Percentiles rank a stretch among this genome's conserved stretches.
These are phyloP conservation scores for Picea sitchensis DNA, from an alignment of 75 land plant species.

Conservation along the genomic window DNA sequence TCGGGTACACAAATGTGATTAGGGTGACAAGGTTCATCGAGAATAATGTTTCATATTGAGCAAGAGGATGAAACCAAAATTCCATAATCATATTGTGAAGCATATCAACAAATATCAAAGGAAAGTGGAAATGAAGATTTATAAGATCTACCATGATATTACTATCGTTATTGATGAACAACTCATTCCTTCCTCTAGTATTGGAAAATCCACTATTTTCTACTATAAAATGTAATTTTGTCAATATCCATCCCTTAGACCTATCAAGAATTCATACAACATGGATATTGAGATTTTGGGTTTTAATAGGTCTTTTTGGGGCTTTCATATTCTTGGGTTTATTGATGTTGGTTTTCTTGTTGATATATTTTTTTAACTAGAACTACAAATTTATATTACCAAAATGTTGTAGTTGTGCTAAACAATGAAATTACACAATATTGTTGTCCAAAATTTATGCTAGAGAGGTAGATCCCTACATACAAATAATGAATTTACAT, in stretches of 20 bases:
- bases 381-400: too few species aligned
- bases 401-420: too few species aligned
- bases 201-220: slow-evolving; percentile 64
- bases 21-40: slow-evolving; percentile 64
- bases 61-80: slow-evolving; percentile 66
- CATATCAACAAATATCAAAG: slow-evolving; percentile 50
- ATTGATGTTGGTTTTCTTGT: neutral
- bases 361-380: too few species aligned
- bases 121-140: slow-evolving; percentile 56
- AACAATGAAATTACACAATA: too few species aligned
- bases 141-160: slow-evolving; percentile 46
- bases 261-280: neutral
- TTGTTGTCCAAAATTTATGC: too few species aligned
- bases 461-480: too few species aligned
- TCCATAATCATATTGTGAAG: slow-evolving; percentile 46
- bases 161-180: slow-evolving; percentile 62
- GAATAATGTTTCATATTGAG: slow-evolving; percentile 65
- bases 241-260: neutral
- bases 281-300: neutral
- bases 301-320: neutral
- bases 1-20: slow-evolving; percentile 63
- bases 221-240: slow-evolving; percentile 67
- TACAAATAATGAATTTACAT: too few species aligned
- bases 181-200: slow-evolving; percentile 52
- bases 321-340: neutral